Percentiles rank a stretch among this genome's conserved stretches.
phyloP scores from a whole-genome alignment of 106 monocot species.

The Hemerocallis citrina region DNA sequence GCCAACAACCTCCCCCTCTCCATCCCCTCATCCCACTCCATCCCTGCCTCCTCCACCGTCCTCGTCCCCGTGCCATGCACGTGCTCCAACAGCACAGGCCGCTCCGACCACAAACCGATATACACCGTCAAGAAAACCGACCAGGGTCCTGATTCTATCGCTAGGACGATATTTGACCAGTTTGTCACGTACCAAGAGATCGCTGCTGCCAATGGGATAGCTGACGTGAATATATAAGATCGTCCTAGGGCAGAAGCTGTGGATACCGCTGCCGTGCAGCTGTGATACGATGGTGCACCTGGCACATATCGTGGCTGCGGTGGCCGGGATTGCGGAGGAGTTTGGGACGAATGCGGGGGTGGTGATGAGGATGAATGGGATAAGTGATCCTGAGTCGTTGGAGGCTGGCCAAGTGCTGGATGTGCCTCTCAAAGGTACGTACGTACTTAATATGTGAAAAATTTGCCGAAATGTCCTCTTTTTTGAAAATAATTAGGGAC shows the following conservation, averaged over 20 bases:
- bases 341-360: conserved; percentile 26
- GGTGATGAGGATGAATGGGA: conserved; percentile 30
- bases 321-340: conserved; percentile 42
- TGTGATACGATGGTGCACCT: conserved; percentile 56
- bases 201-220: conserved; percentile 38
- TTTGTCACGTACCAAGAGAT: conserved; percentile 43
- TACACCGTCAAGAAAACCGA: conserved; percentile 37
- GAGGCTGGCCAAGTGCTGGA: conserved; percentile 48
- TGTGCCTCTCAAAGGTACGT: conserved; percentile 49
- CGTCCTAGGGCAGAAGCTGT: conserved; percentile 30
- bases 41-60: conserved; percentile 28
- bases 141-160: conserved; percentile 30
- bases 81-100: conserved; percentile 33
- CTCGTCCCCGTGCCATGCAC: conserved; percentile 49
- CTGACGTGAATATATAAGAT: conserved; percentile 27
- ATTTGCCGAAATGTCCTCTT: no score
- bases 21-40: conserved; percentile 16
- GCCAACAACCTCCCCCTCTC: conserved; percentile 41
- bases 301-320: conserved; percentile 31
- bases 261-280: conserved; percentile 84
- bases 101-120: conserved; percentile 14
- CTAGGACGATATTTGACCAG: conserved; percentile 23
- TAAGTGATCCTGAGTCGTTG: conserved; percentile 33
- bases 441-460: no score
- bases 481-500: no score